Evolutionary conservation across 768 basidiomycete genomes (phyloP).

Genomic region (Termitomyces sp.): DNA sequence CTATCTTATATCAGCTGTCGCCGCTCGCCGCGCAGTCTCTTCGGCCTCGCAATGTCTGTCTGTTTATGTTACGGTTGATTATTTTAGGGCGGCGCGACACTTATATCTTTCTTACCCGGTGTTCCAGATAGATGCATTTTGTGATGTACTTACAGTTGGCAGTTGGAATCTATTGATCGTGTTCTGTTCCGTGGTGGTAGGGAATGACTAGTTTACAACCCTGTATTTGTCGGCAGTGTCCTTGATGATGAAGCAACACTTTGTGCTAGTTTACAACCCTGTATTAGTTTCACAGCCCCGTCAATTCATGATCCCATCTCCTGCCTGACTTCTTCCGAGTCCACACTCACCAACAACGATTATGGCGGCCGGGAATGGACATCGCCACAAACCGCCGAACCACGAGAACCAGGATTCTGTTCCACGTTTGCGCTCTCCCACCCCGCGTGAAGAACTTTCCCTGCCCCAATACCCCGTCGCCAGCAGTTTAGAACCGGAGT

Average conservation of each 20-base stretch:
- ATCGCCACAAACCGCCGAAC: slow-evolving; percentile 39
- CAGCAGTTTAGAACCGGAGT: slow-evolving; percentile 12
- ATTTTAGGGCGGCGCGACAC: slow-evolving; percentile 13
- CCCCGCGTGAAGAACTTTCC: slow-evolving; percentile 13
- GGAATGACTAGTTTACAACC: too few relatives aligned
- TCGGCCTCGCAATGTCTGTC: background rate
- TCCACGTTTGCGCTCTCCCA: slow-evolving; percentile 23
- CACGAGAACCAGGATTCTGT: slow-evolving; percentile 31
- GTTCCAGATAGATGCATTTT: slow-evolving; percentile 4
- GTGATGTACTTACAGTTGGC: background rate
- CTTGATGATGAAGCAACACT: too few relatives aligned
- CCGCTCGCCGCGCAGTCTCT: slow-evolving; percentile 1
- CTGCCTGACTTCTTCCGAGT: background rate
- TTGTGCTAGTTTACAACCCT: too few relatives aligned
- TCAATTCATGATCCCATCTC: background rate
- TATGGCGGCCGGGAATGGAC: slow-evolving; percentile 40
- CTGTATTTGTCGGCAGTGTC: too few relatives aligned
- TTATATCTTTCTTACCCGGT: slow-evolving; percentile 12
- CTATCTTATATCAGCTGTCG: slow-evolving; percentile 14
- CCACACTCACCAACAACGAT: background rate
- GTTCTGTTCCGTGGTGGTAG: background rate
- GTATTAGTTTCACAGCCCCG: too few relatives aligned
- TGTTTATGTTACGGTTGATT: slow-evolving; percentile 15
- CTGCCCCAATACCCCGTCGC: slow-evolving; percentile 19
- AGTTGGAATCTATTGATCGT: slow-evolving; percentile 6